Evolutionary conservation across 352 stramenopile genomes (phyloP).

Genomic region (Phytophthora meadii): DNA sequence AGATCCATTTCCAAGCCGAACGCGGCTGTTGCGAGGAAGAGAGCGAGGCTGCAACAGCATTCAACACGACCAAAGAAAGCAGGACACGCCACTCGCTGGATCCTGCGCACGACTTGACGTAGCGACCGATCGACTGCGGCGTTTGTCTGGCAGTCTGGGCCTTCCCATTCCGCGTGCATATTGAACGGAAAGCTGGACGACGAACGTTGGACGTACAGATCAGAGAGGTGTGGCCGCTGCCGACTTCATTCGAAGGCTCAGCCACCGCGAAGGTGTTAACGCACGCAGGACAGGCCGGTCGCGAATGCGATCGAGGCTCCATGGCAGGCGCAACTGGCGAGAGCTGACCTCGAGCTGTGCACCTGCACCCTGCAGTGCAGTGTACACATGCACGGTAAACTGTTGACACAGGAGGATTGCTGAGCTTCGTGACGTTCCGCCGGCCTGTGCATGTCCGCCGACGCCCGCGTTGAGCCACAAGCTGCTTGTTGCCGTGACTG

Average conservation of each 20-base stretch:
- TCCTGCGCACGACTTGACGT: slow-evolving; percentile 37
- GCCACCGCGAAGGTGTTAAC: slow-evolving; percentile 2
- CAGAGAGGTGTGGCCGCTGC: slow-evolving; percentile 20
- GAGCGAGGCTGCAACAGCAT: background rate
- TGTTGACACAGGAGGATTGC: slow-evolving; percentile 19
- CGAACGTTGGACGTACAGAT: slow-evolving; percentile 9
- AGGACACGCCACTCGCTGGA: slow-evolving; percentile 13
- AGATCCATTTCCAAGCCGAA: background rate
- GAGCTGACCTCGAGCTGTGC: slow-evolving; percentile 9
- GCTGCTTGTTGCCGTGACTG: slow-evolving; percentile 21
- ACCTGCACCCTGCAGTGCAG: background rate
- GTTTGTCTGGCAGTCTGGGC: slow-evolving; percentile 23
- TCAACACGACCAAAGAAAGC: no score
- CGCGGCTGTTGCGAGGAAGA: slow-evolving; percentile 26
- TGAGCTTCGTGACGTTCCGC: slow-evolving; percentile 18
- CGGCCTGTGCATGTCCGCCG: slow-evolving; percentile 17
- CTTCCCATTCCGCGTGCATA: slow-evolving; percentile 10
- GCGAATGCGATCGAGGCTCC: slow-evolving; percentile 19
- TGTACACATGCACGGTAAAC: slow-evolving; percentile 21
- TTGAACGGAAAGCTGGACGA: slow-evolving; percentile 7
- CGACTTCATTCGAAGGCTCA: slow-evolving; percentile 21
- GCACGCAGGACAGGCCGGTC: slow-evolving; percentile 8
- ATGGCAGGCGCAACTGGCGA: slow-evolving; percentile 30
- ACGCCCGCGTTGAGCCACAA: slow-evolving; percentile 22
- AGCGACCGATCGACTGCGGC: slow-evolving; percentile 18